These are phyloP conservation scores for Linanthus parryae DNA, from an alignment of 148 eudicot species.

Conservation along the genomic window DNA sequence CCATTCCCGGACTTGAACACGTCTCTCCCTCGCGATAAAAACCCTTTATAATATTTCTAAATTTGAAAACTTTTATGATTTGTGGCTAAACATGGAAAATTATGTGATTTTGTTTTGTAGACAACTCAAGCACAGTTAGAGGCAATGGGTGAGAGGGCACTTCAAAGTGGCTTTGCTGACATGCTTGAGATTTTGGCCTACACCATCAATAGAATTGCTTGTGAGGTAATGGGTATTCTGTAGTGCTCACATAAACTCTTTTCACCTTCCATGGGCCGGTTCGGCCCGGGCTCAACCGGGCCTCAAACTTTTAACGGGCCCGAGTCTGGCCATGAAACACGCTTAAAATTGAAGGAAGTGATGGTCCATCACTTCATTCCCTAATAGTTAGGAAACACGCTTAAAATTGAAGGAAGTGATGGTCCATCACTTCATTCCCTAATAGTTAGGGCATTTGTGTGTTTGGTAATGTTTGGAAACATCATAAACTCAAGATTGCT, in stretches of 20 bases:
- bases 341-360: too few species aligned
- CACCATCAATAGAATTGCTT: constrained; percentile 55
- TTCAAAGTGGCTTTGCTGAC: constrained; percentile 37
- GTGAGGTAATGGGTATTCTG: constrained; percentile 38
- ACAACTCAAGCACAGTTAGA: constrained; percentile 35
- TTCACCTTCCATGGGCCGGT: neutral
- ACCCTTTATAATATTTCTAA: neutral
- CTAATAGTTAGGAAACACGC: too few species aligned
- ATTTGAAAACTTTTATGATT: neutral
- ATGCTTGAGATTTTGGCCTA: constrained; percentile 47
- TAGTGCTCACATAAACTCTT: neutral
- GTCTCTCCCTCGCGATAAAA: neutral
- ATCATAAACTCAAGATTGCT: too few species aligned
- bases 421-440: too few species aligned
- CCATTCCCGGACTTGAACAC: constrained; percentile 22
- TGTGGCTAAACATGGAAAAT: neutral
- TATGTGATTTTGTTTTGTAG: constrained; percentile 11
- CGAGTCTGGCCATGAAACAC: too few species aligned
- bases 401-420: too few species aligned
- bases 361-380: too few species aligned
- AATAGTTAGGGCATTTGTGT: too few species aligned
- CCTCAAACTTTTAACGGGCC: too few species aligned
- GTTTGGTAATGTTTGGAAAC: too few species aligned
- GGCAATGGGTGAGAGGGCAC: constrained; percentile 34
- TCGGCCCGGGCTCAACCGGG: neutral